Percentiles rank a stretch among this genome's conserved stretches.
These are phyloP conservation scores for Saccharomyces paradoxus DNA, from an alignment of 805 yeast genomes.

Conservation along the genomic window DNA sequence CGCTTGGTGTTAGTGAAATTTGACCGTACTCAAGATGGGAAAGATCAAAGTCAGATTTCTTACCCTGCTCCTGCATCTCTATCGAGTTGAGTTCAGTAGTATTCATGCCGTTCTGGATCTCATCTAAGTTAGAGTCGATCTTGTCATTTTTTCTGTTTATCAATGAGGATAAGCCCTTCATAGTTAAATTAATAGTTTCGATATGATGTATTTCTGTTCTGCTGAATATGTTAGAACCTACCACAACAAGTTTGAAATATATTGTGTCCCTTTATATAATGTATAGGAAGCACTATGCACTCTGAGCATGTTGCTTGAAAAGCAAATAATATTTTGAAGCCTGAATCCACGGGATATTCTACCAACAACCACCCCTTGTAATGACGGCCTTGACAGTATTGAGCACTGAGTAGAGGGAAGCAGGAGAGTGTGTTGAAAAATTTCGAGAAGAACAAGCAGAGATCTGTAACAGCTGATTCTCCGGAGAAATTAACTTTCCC, in stretches of 20 bases:
- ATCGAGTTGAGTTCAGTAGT: not conserved
- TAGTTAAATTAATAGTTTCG: not conserved
- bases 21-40: slow-evolving; percentile 8
- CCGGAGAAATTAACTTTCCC: not conserved
- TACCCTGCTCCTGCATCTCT: not conserved
- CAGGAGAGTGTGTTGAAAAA: not conserved
- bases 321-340: not conserved
- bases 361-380: not conserved
- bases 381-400: not conserved
- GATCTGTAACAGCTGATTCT: not conserved
- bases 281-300: not conserved
- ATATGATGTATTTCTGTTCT: not conserved
- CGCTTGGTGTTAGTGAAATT: slow-evolving; percentile 1
- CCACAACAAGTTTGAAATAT: not conserved
- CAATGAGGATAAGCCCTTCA: slow-evolving; percentile 1
- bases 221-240: not conserved
- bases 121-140: not conserved
- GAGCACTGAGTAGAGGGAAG: not conserved
- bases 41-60: slow-evolving; percentile 3
- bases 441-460: not conserved
- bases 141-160: not conserved
- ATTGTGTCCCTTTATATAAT: not conserved
- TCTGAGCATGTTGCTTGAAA: not conserved
- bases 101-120: not conserved
- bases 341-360: not conserved